Evolutionary conservation across 148 eudicot genomes (phyloP).

Genomic region (Bassia scoparia): DNA sequence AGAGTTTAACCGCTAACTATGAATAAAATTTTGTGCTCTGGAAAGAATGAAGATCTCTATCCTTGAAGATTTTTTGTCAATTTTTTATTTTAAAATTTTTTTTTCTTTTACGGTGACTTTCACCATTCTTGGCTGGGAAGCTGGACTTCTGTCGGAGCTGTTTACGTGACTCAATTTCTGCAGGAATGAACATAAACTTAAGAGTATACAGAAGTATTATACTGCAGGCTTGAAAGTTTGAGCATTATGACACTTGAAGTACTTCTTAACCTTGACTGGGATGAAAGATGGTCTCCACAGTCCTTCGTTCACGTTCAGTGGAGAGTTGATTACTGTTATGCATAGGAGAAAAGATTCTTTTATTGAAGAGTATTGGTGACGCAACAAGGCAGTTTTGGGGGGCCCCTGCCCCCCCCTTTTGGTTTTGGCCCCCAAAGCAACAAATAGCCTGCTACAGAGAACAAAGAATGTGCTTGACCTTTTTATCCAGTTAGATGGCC

Average conservation of each 20-base stretch:
- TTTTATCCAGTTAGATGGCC: slow-evolving; percentile 70
- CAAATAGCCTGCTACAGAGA: slow-evolving; percentile 72
- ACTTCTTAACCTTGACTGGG: slow-evolving; percentile 80
- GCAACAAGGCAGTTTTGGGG: slow-evolving; percentile 73
- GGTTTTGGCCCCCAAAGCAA: no score
- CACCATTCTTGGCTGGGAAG: no score
- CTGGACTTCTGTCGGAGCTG: no score
- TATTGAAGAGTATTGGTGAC: slow-evolving; percentile 49
- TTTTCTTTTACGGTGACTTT: no score
- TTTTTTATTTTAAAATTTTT: no score
- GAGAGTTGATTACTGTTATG: slow-evolving; percentile 69
- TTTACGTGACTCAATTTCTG: no score
- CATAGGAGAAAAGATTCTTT: slow-evolving; percentile 50
- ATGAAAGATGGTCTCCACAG: slow-evolving; percentile 79
- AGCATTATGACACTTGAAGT: slow-evolving; percentile 74
- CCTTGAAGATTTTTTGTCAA: no score
- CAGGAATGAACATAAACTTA: slow-evolving; percentile 1
- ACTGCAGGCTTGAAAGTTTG: slow-evolving; percentile 32
- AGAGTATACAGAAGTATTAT: slow-evolving; percentile 10
- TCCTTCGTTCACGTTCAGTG: slow-evolving; percentile 65
- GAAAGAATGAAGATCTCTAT: no score
- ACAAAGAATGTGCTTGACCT: slow-evolving; percentile 79
- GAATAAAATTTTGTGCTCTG: no score
- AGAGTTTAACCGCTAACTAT: no score
- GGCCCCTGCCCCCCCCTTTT: no score